Evolutionary conservation across 2,329 filamentous ascomycete genomes (phyloP), one percentile per base, ranked within the genome.

Genomic region (Periconia sp.): DNA sequence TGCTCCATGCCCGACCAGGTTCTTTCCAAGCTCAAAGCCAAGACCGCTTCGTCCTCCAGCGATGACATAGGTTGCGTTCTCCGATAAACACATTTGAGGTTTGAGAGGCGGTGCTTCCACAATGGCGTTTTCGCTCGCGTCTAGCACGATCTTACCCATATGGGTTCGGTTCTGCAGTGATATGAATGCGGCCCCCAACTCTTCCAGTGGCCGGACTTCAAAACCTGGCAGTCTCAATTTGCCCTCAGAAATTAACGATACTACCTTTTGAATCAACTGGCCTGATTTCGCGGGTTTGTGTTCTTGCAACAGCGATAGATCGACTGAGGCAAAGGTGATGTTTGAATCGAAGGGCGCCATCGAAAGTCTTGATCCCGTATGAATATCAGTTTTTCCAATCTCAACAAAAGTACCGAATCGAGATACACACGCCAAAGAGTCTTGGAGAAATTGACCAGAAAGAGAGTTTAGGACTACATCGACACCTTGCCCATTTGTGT

Each of bases 391-490:
- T 41, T 58, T 49, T 14, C 58, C 56, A 13, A 66, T 43, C 17
- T 65, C 62, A 19, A 69, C 41, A 50, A 73, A 72, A 3, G 63
- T 57, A 1, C 72, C 73, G 46, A 67, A 70, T 2, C 55, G 45
- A 17, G 71, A 70, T 9, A 73, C 27, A 44, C 61, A 64, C 7
- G 61, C 41, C 65, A 60, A 69, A 6, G 59, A 62, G 35, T 49
- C 46, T 2, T 51, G 53, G 7, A 51, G 42, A 14, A 3, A 23
- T 15, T 63, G 59, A 1, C 64, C 68, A 9, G 61, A 48, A 2
- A 58, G 31, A n/a, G 59, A 60, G 56, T 72, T 74, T 17, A 76
- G 40, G 5, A 74, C 58, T 6, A 71, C 61, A 52, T 74, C 70
- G 2, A 74, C 66, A 14, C 73, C 72, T 15, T 46, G 23, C 14